phyloP scores from a whole-genome alignment of 2,329 filamentous ascomycete species.

The Nemania bipapillata region DNA sequence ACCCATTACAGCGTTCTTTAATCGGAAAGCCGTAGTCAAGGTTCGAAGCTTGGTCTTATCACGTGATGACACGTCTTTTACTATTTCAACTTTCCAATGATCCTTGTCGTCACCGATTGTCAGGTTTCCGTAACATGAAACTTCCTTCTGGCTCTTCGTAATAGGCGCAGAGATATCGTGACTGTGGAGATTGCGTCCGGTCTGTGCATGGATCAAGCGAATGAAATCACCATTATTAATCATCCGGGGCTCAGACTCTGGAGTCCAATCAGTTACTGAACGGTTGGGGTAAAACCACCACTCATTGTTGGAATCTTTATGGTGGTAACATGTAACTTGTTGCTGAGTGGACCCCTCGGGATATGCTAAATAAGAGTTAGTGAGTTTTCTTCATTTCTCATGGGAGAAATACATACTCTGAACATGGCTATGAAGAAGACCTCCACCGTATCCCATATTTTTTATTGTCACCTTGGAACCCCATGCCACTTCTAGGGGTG shows the following conservation, averaged over 20 bases:
- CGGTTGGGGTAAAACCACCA: constrained; percentile 99
- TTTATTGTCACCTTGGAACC: constrained; percentile 93
- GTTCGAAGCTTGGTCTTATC: constrained; percentile 89
- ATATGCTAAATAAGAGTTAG: constrained; percentile 63
- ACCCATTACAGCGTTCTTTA: constrained; percentile 82
- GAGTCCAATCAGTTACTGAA: constrained; percentile 75
- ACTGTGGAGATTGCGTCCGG: constrained; percentile 95
- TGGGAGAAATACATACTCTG: constrained; percentile 66
- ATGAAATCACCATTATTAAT: constrained; percentile 81
- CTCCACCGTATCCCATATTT: constrained; percentile 99
- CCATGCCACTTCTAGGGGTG: constrained; percentile 88
- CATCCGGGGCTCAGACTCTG: constrained; percentile 76
- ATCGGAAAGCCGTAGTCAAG: constrained; percentile 89
- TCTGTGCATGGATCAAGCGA: constrained; percentile 92
- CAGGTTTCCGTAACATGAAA: constrained; percentile 94
- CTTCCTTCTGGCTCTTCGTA: constrained; percentile 89
- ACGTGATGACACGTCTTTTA: constrained; percentile 86
- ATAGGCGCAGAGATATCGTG: constrained; percentile 89
- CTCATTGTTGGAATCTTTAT: constrained; percentile 99
- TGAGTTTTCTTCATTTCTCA: constrained; percentile 2
- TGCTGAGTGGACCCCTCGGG: constrained; percentile 94
- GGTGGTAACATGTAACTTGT: constrained; percentile 98
- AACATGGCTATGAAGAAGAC: constrained; percentile 93
- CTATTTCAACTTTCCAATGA: constrained; percentile 93
- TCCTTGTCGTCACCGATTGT: constrained; percentile 98